Conservation (phyloP, 148 eudicot genomes). For the Fagopyrum esculentum region DNA sequence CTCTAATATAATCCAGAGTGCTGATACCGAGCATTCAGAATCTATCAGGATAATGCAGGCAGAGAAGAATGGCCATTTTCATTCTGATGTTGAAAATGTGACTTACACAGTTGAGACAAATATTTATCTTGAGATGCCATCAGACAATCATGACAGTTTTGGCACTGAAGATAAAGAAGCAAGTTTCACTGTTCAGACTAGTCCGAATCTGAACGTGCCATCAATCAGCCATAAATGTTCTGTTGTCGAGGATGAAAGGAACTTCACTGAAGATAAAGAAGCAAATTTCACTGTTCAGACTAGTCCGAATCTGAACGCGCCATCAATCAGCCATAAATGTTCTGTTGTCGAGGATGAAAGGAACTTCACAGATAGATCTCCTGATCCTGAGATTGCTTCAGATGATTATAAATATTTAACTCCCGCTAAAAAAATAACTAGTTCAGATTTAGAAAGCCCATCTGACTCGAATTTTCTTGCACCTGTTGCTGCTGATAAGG, state of each 20-base stretch:
- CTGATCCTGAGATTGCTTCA: neutral
- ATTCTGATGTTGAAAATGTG: conserved; percentile 20
- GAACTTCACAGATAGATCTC: neutral
- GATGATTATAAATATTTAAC: neutral
- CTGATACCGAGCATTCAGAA: conserved; percentile 20
- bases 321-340: neutral
- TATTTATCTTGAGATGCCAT: conserved; percentile 18
- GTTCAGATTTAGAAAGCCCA: neutral
- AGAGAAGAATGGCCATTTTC: conserved; percentile 22
- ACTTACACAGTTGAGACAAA: conserved; percentile 31
- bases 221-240: neutral
- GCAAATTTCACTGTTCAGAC: conserved; percentile 28
- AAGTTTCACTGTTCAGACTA: conserved; percentile 29
- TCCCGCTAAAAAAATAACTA: neutral
- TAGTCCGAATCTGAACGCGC: conserved; percentile 23
- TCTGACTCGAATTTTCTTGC: neutral
- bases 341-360: neutral
- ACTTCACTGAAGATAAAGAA: conserved; percentile 18
- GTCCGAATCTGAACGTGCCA: conserved; percentile 21
- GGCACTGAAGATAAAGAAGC: conserved; percentile 20
- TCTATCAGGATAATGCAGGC: conserved; percentile 19
- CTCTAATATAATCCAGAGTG: conserved; percentile 21
- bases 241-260: neutral
- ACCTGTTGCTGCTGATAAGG: neutral
- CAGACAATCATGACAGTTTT: conserved; percentile 20